Conservation (phyloP, 169 alveolate species). For the Sarcocystis neurona region DNA sequence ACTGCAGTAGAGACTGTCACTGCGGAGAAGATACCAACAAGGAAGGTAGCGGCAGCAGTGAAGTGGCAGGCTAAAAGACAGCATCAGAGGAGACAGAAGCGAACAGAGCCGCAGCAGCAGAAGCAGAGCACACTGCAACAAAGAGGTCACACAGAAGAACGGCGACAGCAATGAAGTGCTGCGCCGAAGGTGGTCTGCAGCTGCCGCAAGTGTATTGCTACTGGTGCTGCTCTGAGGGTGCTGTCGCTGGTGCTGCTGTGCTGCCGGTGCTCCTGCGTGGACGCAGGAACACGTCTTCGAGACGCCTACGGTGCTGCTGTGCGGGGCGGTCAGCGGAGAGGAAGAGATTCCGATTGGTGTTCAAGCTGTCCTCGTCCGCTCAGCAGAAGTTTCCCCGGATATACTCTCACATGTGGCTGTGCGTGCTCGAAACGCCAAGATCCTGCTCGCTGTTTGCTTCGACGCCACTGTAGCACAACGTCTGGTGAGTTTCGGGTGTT, state of each 20-base stretch:
- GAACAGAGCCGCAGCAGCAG: no score
- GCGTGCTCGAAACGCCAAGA: slow-evolving; percentile 89
- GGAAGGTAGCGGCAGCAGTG: no score
- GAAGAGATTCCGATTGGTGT: slow-evolving; percentile 91
- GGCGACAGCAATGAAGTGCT: no score
- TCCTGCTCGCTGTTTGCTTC: slow-evolving; percentile 83
- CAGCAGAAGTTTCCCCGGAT: slow-evolving; percentile 88
- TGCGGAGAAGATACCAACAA: no score
- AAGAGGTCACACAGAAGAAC: no score
- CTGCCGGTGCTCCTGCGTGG: slow-evolving; percentile 56
- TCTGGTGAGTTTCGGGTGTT: slow-evolving; percentile 37
- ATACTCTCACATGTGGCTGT: slow-evolving; percentile 90
- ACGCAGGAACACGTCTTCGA: slow-evolving; percentile 76
- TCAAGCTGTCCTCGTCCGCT: slow-evolving; percentile 81
- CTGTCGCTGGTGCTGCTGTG: slow-evolving; percentile 62
- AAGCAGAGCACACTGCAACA: no score
- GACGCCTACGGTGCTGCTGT: slow-evolving; percentile 78
- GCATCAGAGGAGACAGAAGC: no score
- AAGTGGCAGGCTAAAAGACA: no score
- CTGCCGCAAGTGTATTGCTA: no score
- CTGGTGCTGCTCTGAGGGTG: no score
- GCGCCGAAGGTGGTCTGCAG: no score
- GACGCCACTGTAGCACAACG: slow-evolving; percentile 56
- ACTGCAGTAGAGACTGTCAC: no score
- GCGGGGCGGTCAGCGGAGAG: slow-evolving; percentile 87